phyloP scores from a whole-genome alignment of 225 moss, liverwort and hornwort species.

The Rhytidiadelphus loreus region DNA sequence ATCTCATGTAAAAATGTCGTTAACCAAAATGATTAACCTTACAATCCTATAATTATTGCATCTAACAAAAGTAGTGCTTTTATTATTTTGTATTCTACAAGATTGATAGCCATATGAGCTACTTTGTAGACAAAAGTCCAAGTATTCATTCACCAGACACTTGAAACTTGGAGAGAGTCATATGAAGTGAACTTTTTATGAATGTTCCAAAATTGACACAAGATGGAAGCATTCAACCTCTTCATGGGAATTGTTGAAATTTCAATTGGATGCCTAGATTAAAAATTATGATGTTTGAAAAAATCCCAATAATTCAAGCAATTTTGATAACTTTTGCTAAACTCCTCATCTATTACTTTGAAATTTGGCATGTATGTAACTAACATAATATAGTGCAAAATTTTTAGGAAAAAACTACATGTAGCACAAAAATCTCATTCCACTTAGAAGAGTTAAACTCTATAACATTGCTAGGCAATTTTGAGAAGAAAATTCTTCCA shows the following conservation, averaged over 20 bases:
- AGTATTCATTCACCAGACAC: rapidly evolving
- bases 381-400: neutral
- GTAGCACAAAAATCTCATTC: neutral
- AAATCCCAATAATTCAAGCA: rapidly evolving
- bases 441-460: neutral
- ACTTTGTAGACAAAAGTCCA: neutral
- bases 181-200: neutral
- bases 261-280: rapidly evolving
- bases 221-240: neutral
- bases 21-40: neutral
- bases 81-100: neutral
- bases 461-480: neutral
- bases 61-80: no score
- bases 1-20: neutral
- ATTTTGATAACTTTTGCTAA: neutral
- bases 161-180: neutral
- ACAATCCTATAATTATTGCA: neutral
- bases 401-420: neutral
- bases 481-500: neutral
- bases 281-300: neutral
- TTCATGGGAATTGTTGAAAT: neutral
- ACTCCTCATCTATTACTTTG: neutral
- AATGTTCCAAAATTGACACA: neutral
- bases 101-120: neutral
- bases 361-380: neutral